A percentile compares a stretch with the other conserved stretches of the same genome.
These are phyloP conservation scores for Ophiostoma australiae DNA, from an alignment of 2,329 filamentous ascomycete genomes.

Conservation along the genomic window DNA sequence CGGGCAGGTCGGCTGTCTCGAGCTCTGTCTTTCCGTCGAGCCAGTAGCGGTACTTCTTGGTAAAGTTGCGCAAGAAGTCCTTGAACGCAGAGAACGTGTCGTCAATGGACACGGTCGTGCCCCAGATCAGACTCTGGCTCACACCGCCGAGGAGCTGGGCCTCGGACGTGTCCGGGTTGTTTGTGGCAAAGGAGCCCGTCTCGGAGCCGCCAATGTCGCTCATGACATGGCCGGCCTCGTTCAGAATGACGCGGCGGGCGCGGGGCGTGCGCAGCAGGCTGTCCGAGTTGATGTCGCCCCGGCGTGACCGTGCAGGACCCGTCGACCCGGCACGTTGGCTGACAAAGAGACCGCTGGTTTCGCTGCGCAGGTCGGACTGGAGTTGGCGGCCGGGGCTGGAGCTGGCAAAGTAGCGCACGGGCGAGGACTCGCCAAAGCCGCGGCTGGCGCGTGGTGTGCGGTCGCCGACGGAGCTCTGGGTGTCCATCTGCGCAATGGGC, in stretches of 20 bases:
- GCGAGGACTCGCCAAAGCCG: slow-evolving; percentile 66
- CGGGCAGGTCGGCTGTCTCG: slow-evolving; percentile 63
- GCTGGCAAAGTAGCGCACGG: slow-evolving; percentile 83
- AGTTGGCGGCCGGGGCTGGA: slow-evolving; percentile 68
- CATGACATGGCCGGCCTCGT: slow-evolving; percentile 55
- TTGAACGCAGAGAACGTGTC: slow-evolving; percentile 85
- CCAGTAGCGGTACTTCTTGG: slow-evolving; percentile 90
- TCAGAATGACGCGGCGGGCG: slow-evolving; percentile 50
- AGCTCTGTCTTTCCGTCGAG: slow-evolving; percentile 76
- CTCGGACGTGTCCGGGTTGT: slow-evolving; percentile 82
- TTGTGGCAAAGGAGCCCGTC: slow-evolving; percentile 55
- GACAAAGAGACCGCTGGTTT: slow-evolving; percentile 83
- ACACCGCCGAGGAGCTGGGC: slow-evolving; percentile 80
- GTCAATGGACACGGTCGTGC: slow-evolving; percentile 90
- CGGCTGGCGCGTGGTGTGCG: slow-evolving; percentile 66
- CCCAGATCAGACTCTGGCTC: slow-evolving; percentile 85
- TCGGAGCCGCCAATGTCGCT: slow-evolving; percentile 53
- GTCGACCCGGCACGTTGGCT: slow-evolving; percentile 52
- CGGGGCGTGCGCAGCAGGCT: slow-evolving; percentile 54
- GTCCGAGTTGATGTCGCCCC: slow-evolving; percentile 81
- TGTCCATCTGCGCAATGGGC: slow-evolving; percentile 55
- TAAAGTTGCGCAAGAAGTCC: slow-evolving; percentile 87
- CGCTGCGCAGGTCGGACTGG: slow-evolving; percentile 70
- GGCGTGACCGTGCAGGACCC: slow-evolving; percentile 57
- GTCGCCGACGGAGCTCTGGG: slow-evolving; percentile 54